Evolutionary conservation across 768 basidiomycete species (phyloP), one percentile per base, ranked within the genome.

Genomic region (Paxillus involutus): DNA sequence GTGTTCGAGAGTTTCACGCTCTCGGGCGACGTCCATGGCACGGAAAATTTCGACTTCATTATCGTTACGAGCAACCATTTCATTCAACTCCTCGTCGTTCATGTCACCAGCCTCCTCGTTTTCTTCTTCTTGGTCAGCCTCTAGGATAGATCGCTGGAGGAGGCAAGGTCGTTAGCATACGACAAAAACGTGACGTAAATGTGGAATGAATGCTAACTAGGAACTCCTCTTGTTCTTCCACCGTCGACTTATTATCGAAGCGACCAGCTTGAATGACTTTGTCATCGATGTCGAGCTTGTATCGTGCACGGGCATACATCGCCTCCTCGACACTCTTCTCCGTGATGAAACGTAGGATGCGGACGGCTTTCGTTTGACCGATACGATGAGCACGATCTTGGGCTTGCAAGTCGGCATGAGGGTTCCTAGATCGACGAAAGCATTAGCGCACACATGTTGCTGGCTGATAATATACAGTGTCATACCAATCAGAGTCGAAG

Each of bases 301-400:
- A 91, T 53, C 91, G 84, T 6, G 97, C 97, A 59, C 94, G 85
- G 43, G 92, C 90, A 57, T 98, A 90, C 84, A 98, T 97, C 4
- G 94, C 93, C 73, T 98, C 97, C 73, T 98, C 97, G 21, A 99
- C 94, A 58, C 94, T 96, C 77, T 94, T 94, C 71, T 97, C 93
- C 4, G 96, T 97, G 68, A 99, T 95, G 71, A 99, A 91, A 57
- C 96, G 86, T 59, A 98, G 79, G 59, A 99, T 98, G 32, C 95
- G 86, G 17, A 99, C 97, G 43, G 94, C 91, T 72, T 95, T 96
- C 55, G 97, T 99, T 69, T 99, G 97, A 55, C 97, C 97, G 64
- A 99, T 99, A 82, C 97, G 95, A 80, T 99, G 96, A 11, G 92
- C 93, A 80, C 95, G 93, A 84, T 99, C 96, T 71, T 99, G 97